phyloP scores from a whole-genome alignment of 768 basidiomycete genomes.

The Termitomyces sp. region DNA sequence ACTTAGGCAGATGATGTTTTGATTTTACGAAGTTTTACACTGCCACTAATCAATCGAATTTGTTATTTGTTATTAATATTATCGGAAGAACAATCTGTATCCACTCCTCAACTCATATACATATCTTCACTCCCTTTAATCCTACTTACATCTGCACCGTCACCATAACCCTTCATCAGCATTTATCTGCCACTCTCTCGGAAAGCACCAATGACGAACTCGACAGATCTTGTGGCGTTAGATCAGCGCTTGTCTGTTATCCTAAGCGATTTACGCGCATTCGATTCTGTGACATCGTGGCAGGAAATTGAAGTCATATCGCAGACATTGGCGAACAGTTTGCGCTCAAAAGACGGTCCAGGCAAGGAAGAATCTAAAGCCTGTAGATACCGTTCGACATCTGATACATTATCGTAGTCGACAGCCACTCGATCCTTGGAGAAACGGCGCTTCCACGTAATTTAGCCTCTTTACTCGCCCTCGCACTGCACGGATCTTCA shows the following conservation, averaged over 20 bases:
- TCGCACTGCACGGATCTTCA: slow-evolving; percentile 45
- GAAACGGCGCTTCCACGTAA: slow-evolving; percentile 59
- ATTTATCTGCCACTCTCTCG: background rate
- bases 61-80: background rate
- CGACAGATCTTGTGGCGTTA: slow-evolving; percentile 28
- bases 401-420: slow-evolving; percentile 37
- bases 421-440: slow-evolving; percentile 69
- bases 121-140: background rate
- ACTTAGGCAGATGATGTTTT: background rate
- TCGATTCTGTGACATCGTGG: slow-evolving; percentile 41
- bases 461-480: slow-evolving; percentile 54
- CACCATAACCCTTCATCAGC: background rate
- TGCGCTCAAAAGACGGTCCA: slow-evolving; percentile 51
- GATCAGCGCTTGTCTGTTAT: slow-evolving; percentile 23
- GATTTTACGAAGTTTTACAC: slow-evolving; percentile 3
- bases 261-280: slow-evolving; percentile 27
- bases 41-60: slow-evolving; percentile 9
- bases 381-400: background rate
- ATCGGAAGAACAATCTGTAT: background rate
- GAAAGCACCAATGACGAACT: slow-evolving; percentile 19
- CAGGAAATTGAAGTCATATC: slow-evolving; percentile 44
- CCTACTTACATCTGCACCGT: background rate
- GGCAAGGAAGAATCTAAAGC: slow-evolving; percentile 28
- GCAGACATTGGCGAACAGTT: slow-evolving; percentile 54
- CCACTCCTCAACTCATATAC: background rate